Base-by-base conservation (phyloP, 352 stramenopile genomes). In the Pythium phragmiticola region DNA sequence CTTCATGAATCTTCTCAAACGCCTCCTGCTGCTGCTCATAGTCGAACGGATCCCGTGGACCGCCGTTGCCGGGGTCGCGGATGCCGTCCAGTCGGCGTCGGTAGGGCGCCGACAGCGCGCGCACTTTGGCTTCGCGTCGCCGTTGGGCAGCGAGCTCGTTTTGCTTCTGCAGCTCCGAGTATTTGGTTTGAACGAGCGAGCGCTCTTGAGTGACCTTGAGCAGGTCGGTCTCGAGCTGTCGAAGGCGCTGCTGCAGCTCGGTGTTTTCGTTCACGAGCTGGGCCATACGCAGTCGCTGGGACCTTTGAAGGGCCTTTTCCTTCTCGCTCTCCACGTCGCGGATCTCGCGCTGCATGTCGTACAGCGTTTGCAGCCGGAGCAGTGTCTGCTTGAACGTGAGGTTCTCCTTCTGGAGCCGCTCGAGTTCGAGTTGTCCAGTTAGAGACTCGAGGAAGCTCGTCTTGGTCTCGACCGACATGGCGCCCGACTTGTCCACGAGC, bases 361-460 rank as follows among this genome's bases (percentile, higher is more conserved):
- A 73, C 14, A 91, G 59, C 14, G 84, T 71, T n/a, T 88, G 78
- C 7, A 93, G 63, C 37, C 85, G 88, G 7, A 91, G 57, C 12
- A 91, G 57, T 11, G 82, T 83, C 64, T 88, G 80, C 57, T 89
- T 89, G 48, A 93, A 71, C 17, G 70, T 57, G 11, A 80, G 67
- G 46, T 90, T 93, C 53, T 93, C 84, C 17, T 78, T 71, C n/a
- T 81, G 75, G 7, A 84, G 59, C 26, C 71, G 68, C 13, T 82
- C 74, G 21, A 75, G 48, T 0, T 73, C 72, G 21, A 74, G 70
- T 28, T 89, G 76, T 4, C 68, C 63, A 12, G 73, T 73, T n/a
- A 91, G 41, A 3, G 76, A 71, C 21, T 75, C 75, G 4, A 86
- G 63, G 34, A 88, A 73, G 4, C 58, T 68, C 0, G 70, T 73